phyloP scores from a whole-genome alignment of 805 yeast species.

The Metschnikowia gelsemii region DNA sequence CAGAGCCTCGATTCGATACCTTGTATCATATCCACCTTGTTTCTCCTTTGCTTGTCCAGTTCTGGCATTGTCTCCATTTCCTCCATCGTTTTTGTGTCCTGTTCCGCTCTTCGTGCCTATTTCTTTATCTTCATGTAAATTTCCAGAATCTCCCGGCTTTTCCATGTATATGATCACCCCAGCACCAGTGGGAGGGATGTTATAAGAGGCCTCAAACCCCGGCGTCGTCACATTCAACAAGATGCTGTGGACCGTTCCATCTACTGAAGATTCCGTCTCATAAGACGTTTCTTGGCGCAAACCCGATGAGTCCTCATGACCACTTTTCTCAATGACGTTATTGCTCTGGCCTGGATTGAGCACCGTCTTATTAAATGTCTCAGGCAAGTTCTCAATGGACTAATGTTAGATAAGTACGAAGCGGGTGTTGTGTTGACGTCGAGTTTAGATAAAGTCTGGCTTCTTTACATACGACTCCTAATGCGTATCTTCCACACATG shows the following conservation, averaged over 20 bases:
- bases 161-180: slow-evolving; percentile 43
- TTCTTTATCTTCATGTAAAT: no score
- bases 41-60: no score
- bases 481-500: slow-evolving; percentile 23
- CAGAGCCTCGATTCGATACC: slow-evolving; percentile 51
- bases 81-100: no score
- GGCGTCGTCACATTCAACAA: slow-evolving; percentile 9
- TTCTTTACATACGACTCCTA: slow-evolving; percentile 18
- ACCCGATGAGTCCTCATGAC: neutral
- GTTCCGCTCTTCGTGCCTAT: no score
- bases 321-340: neutral
- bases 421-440: no score
- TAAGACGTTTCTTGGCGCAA: slow-evolving; percentile 1
- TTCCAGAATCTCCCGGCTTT: no score
- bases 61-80: no score
- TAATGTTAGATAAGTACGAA: slow-evolving; percentile 7
- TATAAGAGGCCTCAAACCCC: slow-evolving; percentile 43
- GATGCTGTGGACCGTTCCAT: slow-evolving; percentile 8
- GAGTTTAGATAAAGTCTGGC: neutral
- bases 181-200: slow-evolving; percentile 59
- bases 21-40: no score
- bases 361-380: slow-evolving; percentile 12
- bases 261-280: slow-evolving; percentile 8
- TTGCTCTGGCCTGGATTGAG: slow-evolving; percentile 4
- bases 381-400: slow-evolving; percentile 17